These are phyloP conservation scores for Teratosphaeria nubilosa DNA, from an alignment of 2,329 filamentous ascomycete genomes.

Conservation along the genomic window DNA sequence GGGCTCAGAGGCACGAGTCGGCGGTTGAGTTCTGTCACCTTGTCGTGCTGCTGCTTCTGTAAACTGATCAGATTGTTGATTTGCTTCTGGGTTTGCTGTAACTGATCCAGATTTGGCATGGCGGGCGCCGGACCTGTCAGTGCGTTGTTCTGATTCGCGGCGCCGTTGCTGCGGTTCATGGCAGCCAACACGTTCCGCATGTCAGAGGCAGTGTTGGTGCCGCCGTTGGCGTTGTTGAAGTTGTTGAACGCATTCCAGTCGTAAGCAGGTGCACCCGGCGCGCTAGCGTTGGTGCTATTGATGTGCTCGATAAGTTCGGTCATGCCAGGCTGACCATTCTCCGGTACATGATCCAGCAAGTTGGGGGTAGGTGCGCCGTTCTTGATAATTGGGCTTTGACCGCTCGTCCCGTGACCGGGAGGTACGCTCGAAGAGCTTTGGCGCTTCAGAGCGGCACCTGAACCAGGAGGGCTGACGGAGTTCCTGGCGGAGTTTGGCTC, in stretches of 20 bases:
- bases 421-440: slow-evolving; percentile 10
- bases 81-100: slow-evolving; percentile 61
- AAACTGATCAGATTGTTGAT: slow-evolving; percentile 69
- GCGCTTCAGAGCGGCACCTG: slow-evolving; percentile 8
- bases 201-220: slow-evolving; percentile 35
- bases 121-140: slow-evolving; percentile 47
- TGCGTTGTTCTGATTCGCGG: slow-evolving; percentile 41
- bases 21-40: slow-evolving; percentile 64
- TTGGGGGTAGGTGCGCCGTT: slow-evolving; percentile 31
- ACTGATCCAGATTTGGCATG: slow-evolving; percentile 49
- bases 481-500: slow-evolving; percentile 17
- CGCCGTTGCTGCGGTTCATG: slow-evolving; percentile 35
- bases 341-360: slow-evolving; percentile 24
- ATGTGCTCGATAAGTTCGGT: slow-evolving; percentile 41
- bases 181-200: slow-evolving; percentile 32
- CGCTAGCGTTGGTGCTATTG: slow-evolving; percentile 27
- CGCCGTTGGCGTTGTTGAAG: slow-evolving; percentile 37
- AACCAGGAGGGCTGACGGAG: slow-evolving; percentile 16
- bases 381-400: slow-evolving; percentile 28
- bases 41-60: slow-evolving; percentile 66
- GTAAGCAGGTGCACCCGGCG: slow-evolving; percentile 27
- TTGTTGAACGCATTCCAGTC: slow-evolving; percentile 39
- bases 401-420: slow-evolving; percentile 7
- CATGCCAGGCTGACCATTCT: slow-evolving; percentile 34
- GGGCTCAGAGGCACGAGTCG: slow-evolving; percentile 72